A percentile compares a stretch with the other conserved stretches of the same genome.
Evolutionary conservation across 768 basidiomycete genomes (phyloP).

Genomic region (Leccinum disarticulatum): DNA sequence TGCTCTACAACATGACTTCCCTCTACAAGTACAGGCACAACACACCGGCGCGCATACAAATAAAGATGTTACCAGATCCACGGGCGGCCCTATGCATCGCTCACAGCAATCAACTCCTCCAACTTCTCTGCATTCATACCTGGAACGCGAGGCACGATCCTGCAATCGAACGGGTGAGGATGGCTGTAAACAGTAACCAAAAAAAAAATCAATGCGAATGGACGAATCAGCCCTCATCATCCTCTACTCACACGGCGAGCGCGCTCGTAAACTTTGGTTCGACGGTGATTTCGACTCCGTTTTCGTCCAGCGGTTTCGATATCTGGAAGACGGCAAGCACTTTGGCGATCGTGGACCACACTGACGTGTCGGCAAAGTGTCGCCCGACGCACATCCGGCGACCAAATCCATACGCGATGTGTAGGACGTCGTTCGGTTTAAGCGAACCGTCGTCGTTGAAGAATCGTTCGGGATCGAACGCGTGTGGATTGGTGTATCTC

Average conservation of each 20-base stretch:
- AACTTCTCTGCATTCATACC: constrained; percentile 5
- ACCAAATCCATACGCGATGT: constrained; percentile 25
- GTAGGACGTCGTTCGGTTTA: constrained; percentile 8
- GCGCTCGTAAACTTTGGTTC: constrained; percentile 17
- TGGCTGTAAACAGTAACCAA: background rate
- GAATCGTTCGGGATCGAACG: constrained; percentile 41
- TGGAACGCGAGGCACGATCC: constrained; percentile 5
- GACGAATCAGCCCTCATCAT: background rate
- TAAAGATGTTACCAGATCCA: background rate
- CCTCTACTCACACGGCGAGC: constrained; percentile 8
- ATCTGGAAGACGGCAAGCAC: constrained; percentile 13
- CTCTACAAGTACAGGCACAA: background rate
- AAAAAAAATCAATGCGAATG: background rate
- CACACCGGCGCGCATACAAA: background rate
- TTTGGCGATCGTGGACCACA: constrained; percentile 16
- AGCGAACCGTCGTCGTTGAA: constrained; percentile 28
- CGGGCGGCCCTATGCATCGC: background rate
- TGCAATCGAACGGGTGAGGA: constrained; percentile 8
- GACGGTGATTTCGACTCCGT: constrained; percentile 13
- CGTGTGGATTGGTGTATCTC: constrained; percentile 36
- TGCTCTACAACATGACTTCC: too few relatives aligned
- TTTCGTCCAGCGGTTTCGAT: background rate
- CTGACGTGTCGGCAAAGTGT: constrained; percentile 20
- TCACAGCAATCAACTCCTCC: constrained; percentile 6
- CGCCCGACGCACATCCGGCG: constrained; percentile 27